phyloP scores from a whole-genome alignment of 768 basidiomycete genomes.

The Boletellus sp. region DNA sequence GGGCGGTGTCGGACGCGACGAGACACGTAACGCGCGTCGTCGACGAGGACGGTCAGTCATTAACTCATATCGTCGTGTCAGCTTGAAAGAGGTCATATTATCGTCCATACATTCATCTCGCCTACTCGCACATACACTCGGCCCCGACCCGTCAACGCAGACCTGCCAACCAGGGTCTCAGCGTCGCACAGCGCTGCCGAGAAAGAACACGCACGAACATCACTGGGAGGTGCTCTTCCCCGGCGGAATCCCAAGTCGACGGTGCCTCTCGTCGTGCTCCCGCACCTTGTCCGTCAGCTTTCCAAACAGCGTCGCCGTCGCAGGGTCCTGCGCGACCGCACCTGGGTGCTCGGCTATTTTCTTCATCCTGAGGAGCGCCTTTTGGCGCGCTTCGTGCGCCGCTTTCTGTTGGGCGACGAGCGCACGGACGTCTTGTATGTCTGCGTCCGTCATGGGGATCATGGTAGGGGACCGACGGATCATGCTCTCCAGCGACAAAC shows the following conservation, averaged over 20 bases:
- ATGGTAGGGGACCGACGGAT: slow-evolving; percentile 75
- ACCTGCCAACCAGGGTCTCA: no score
- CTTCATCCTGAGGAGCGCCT: slow-evolving; percentile 43
- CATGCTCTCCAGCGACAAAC: no score
- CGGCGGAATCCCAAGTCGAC: slow-evolving; percentile 26
- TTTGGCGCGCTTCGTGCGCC: slow-evolving; percentile 39
- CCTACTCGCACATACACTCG: no score
- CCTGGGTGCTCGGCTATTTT: slow-evolving; percentile 36
- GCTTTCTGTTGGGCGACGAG: slow-evolving; percentile 49
- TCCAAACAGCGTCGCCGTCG: slow-evolving; percentile 4
- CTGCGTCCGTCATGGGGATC: slow-evolving; percentile 70
- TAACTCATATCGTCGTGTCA: no score
- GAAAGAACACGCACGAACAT: no score
- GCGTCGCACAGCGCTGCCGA: no score
- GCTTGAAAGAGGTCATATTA: no score
- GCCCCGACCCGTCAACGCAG: no score
- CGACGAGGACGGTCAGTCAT: no score
- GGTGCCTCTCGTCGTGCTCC: slow-evolving; percentile 27
- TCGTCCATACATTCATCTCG: no score
- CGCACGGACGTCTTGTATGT: slow-evolving; percentile 76
- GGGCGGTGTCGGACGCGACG: no score
- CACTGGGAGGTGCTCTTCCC: slow-evolving; percentile 21
- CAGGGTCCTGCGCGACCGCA: slow-evolving; percentile 8
- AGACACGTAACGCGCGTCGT: no score
- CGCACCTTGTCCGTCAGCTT: slow-evolving; percentile 18